Evolutionary conservation across 768 basidiomycete genomes (phyloP).

Genomic region (Calocybe gangraenosa): DNA sequence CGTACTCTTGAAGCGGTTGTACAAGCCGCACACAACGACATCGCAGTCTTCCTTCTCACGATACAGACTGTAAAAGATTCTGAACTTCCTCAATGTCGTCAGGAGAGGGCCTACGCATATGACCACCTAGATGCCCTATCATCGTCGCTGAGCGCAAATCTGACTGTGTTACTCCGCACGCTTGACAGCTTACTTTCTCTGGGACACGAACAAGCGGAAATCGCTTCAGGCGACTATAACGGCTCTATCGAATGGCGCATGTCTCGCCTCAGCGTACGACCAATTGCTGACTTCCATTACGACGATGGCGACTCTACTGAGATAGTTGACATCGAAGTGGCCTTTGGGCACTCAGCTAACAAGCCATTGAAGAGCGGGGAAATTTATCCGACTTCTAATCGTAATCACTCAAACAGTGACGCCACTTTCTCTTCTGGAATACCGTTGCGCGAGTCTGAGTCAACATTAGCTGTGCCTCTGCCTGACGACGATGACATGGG

Average conservation of each 20-base stretch:
- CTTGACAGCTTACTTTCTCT: constrained; percentile 59
- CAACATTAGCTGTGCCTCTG: constrained; percentile 5
- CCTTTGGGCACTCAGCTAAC: constrained; percentile 17
- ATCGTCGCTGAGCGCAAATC: constrained; percentile 52
- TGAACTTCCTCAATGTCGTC: constrained; percentile 25
- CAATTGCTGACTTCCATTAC: constrained; percentile 28
- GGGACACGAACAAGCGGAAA: constrained; percentile 68
- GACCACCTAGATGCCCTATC: constrained; percentile 49
- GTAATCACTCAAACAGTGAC: constrained; percentile 22
- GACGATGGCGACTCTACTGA: constrained; percentile 28
- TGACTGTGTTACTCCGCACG: constrained; percentile 50
- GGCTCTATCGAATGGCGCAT: constrained; percentile 76
- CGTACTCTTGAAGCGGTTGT: constrained; percentile 65
- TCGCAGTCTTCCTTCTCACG: constrained; percentile 52
- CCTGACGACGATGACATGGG: constrained; percentile 9
- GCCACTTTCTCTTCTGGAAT: constrained; percentile 2
- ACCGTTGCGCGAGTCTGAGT: constrained; percentile 8
- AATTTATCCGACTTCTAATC: constrained; percentile 7
- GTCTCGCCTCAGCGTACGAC: constrained; percentile 62
- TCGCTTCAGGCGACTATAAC: constrained; percentile 66
- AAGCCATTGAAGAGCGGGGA: constrained; percentile 7
- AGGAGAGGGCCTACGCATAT: constrained; percentile 29
- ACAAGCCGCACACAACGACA: constrained; percentile 75
- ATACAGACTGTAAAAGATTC: constrained; percentile 49
- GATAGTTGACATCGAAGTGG: constrained; percentile 55